Conservation (phyloP, 352 stramenopile species). For the Pythium apleroticum region DNA sequence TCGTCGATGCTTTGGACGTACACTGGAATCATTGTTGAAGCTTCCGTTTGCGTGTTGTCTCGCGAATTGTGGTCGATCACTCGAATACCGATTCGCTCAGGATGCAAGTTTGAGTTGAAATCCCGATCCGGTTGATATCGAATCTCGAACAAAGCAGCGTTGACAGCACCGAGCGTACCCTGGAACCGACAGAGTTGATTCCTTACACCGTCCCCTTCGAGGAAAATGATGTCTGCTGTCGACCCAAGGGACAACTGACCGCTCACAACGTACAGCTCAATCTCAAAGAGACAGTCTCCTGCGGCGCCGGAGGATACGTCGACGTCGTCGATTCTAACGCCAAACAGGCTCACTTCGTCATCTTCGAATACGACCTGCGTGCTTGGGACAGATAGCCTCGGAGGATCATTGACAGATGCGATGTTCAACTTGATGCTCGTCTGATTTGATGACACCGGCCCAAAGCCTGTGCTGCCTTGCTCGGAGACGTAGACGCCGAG, state of each 20-base stretch:
- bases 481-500: conserved; percentile 56
- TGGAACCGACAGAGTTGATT: conserved; percentile 64
- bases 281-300: conserved; percentile 49
- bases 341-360: conserved; percentile 63
- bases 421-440: conserved; percentile 39
- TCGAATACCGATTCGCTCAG: conserved; percentile 53
- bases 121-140: conserved; percentile 67
- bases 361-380: conserved; percentile 59
- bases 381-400: conserved; percentile 50
- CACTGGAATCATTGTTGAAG: conserved; percentile 41
- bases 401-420: conserved; percentile 61
- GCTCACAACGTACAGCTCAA: conserved; percentile 57
- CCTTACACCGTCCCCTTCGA: conserved; percentile 47
- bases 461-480: conserved; percentile 66
- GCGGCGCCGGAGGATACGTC: conserved; percentile 33
- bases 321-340: conserved; percentile 57
- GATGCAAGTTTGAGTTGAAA: conserved; percentile 70
- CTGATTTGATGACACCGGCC: conserved; percentile 35
- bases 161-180: conserved; percentile 54
- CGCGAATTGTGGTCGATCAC: conserved; percentile 60
- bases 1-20: conserved; percentile 51
- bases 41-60: conserved; percentile 47
- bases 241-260: conserved; percentile 47
- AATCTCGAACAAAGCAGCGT: conserved; percentile 72
- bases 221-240: conserved; percentile 29